phyloP scores from a whole-genome alignment of 208 protist genomes.

The Naegleria fowleri region DNA sequence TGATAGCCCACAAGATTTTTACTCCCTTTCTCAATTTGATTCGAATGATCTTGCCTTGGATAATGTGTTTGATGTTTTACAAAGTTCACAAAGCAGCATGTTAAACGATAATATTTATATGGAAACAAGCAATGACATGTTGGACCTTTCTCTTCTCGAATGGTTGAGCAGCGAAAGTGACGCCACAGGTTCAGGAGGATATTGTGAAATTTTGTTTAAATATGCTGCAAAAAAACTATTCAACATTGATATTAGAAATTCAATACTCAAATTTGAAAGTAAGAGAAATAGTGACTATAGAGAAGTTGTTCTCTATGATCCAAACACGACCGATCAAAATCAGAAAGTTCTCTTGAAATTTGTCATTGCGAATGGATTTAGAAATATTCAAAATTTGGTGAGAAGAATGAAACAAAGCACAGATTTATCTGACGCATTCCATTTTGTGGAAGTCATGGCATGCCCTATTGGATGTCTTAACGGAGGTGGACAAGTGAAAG shows the following conservation, averaged over 20 bases:
- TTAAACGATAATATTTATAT: neutral
- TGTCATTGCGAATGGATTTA: constrained; percentile 88
- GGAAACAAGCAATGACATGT: neutral
- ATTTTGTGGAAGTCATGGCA: constrained; percentile 96
- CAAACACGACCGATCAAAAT: constrained; percentile 14
- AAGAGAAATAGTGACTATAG: constrained; percentile 51
- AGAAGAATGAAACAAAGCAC: constrained; percentile 70
- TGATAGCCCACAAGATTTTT: neutral
- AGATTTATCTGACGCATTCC: constrained; percentile 38
- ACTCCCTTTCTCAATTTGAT: neutral
- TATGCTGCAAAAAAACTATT: constrained; percentile 55
- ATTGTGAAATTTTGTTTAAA: constrained; percentile 52
- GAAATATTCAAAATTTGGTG: constrained; percentile 96
- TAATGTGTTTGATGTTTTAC: neutral
- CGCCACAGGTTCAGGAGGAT: constrained; percentile 48
- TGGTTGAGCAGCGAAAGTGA: constrained; percentile 49
- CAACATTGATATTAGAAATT: constrained; percentile 46
- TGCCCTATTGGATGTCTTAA: constrained; percentile 94
- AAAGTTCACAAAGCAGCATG: neutral
- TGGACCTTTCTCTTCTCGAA: neutral
- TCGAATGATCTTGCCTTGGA: neutral
- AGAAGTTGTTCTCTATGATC: constrained; percentile 44
- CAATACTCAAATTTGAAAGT: constrained; percentile 34
- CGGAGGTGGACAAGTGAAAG: constrained; percentile 83
- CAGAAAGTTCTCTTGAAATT: constrained; percentile 57